Evolutionary conservation across 1,284 basidiomycete genomes (phyloP).

Genomic region (Moesziomyces sp.): DNA sequence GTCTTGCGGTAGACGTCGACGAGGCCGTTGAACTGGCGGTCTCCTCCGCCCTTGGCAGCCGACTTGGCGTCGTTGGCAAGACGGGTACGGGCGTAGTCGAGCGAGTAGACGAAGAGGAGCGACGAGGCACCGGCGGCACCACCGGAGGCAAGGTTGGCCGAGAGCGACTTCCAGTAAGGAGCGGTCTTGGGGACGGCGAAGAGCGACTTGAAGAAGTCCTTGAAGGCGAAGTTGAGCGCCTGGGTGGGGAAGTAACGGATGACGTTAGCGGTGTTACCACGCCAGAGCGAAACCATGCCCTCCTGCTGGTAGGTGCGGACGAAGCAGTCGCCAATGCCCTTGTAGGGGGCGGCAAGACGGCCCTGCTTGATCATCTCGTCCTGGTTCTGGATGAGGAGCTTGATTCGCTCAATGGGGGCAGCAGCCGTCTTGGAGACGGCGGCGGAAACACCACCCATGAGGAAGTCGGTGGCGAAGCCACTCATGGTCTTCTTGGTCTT

Average conservation of each 20-base stretch:
- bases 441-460: constrained; percentile 68
- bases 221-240: constrained; percentile 68
- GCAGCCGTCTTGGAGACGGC: constrained; percentile 68
- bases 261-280: constrained; percentile 68
- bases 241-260: constrained; percentile 68
- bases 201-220: constrained; percentile 68
- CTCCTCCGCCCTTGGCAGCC: constrained; percentile 66
- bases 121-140: constrained; percentile 68
- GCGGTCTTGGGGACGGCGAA: constrained; percentile 67
- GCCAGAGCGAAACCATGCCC: constrained; percentile 67
- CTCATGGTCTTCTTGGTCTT: constrained; percentile 57
- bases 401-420: constrained; percentile 68
- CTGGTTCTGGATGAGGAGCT: constrained; percentile 69
- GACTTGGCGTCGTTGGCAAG: constrained; percentile 69
- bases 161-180: constrained; percentile 67
- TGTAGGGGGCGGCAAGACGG: constrained; percentile 67
- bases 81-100: constrained; percentile 69
- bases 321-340: constrained; percentile 68
- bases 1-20: constrained; percentile 68
- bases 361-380: constrained; percentile 69
- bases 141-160: constrained; percentile 67
- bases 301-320: constrained; percentile 67
- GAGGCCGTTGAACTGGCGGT: constrained; percentile 68
- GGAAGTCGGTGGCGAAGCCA: constrained; percentile 65
- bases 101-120: constrained; percentile 68